Base-by-base conservation (phyloP, 495 filamentous ascomycete genomes). In the Talaromyces nanjingensis region DNA sequence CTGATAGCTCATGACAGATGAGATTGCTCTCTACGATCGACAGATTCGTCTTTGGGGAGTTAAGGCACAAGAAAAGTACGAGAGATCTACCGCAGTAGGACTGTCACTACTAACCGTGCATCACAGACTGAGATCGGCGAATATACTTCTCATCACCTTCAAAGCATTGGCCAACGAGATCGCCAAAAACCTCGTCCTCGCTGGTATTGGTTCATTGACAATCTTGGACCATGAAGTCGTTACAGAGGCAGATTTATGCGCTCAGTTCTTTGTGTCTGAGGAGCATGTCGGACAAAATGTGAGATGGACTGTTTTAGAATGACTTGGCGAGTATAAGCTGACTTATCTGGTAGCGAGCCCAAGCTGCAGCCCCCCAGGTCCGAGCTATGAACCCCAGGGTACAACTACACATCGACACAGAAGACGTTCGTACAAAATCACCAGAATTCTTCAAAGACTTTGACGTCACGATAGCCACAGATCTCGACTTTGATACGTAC, bases 41-140 rank as follows among this genome's bases (percentile, higher is more conserved):
- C 94, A 98, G 74, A 97, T 98, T 70, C 90, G 94, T n/a, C 86
- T 98, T 31, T 98, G 94, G 94, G 94, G 94, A 59, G 89, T 98
- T 64, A 85, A 96, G 71, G 94, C 96, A 6, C 94, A 98, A 73
- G 89, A 89, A 66, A 85, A 85, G 87, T 89, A 70, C 72, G 77
- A 45, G 18, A 42, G 25, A 31, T 18, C 31, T 25, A 16, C 12
- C 14, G 56, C 42, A 54, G 22, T 31, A 9, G 53, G 34, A 16
- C 5, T 58, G 4, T 24, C 53, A 42, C 31, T 31, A 27, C 34
- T 42, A 45, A 37, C 29, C 29, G 16, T 22, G 47, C n/a, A 25
- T 22, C 16, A 74, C 65, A 92, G 90, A 67, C 89, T 97, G 65
- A 92, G 94, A 64, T 91, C 84, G 33, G 91, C 94, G 58, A 92